Evolutionary conservation across 306 rosid genomes (phyloP).

Genomic region (Cotoneaster glaucophyllus): DNA sequence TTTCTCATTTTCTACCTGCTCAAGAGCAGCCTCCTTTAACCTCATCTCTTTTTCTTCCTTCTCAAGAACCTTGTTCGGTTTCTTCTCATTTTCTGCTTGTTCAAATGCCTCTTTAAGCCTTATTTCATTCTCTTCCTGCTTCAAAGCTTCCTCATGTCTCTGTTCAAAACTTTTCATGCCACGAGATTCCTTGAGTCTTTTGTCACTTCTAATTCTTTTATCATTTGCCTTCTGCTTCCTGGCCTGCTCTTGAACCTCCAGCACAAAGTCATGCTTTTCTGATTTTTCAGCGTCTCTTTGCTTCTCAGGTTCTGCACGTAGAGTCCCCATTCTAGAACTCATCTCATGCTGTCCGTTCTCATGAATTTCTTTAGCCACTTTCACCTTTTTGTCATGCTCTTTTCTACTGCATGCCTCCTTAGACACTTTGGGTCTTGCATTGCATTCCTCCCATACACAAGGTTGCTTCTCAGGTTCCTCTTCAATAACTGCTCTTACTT

Average conservation of each 20-base stretch:
- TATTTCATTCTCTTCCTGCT: constrained; percentile 28
- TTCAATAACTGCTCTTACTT: constrained; percentile 21
- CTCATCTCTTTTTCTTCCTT: constrained; percentile 29
- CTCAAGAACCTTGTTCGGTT: constrained; percentile 16
- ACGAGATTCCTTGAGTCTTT: constrained; percentile 22
- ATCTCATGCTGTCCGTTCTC: constrained; percentile 33
- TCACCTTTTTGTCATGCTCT: constrained; percentile 34
- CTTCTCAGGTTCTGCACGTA: constrained; percentile 29
- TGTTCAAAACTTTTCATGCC: constrained; percentile 21
- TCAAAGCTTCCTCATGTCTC: constrained; percentile 21
- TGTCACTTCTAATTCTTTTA: constrained; percentile 27
- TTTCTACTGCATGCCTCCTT: constrained; percentile 30
- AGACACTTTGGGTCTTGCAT: constrained; percentile 31
- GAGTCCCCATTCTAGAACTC: constrained; percentile 19
- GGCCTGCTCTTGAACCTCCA: constrained; percentile 33
- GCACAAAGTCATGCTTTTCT: constrained; percentile 21
- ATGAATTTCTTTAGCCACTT: constrained; percentile 25
- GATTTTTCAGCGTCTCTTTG: constrained; percentile 22
- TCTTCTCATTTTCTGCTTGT: constrained; percentile 32
- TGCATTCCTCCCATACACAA: constrained; percentile 31
- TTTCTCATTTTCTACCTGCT: constrained; percentile 36
- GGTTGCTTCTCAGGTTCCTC: constrained; percentile 33
- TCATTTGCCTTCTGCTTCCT: constrained; percentile 19
- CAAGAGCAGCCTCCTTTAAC: constrained; percentile 25
- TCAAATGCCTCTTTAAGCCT: constrained; percentile 28